These are phyloP conservation scores for Tagetes patula DNA, from an alignment of 129 eudicot genomes.

Conservation along the genomic window DNA sequence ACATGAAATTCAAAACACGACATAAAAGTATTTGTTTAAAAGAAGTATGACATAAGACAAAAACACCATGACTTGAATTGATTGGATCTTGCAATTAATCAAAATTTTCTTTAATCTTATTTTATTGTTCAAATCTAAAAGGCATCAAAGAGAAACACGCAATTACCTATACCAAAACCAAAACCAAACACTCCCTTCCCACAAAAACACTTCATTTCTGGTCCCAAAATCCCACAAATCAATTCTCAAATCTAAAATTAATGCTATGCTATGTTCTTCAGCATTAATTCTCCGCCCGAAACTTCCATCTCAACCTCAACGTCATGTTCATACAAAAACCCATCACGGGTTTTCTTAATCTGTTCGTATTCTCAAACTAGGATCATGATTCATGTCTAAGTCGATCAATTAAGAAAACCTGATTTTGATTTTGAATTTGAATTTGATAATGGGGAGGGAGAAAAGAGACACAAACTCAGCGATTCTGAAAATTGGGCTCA, in stretches of 20 bases:
- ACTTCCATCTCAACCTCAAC: background rate
- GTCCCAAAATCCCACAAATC: constrained; percentile 12
- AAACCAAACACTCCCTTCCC: constrained; percentile 17
- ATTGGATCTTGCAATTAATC: no score
- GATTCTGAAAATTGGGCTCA: constrained; percentile 66
- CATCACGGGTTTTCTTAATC: constrained; percentile 17
- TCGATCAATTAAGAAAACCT: background rate
- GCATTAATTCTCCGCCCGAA: constrained; percentile 3
- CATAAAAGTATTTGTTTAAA: background rate
- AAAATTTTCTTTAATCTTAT: constrained; percentile 13
- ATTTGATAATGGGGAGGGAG: constrained; percentile 44
- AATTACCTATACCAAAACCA: no score
- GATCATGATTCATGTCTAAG: constrained; percentile 24
- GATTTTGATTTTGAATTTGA: constrained; percentile 3
- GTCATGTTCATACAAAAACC: constrained; percentile 2
- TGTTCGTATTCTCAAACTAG: background rate
- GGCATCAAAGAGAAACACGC: constrained; percentile 30
- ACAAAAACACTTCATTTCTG: background rate
- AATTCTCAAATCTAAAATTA: constrained; percentile 9
- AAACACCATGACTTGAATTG: constrained; percentile 14
- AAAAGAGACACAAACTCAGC: constrained; percentile 44
- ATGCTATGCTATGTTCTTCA: constrained; percentile 1
- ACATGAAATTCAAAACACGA: background rate
- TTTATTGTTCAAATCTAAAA: constrained; percentile 22
- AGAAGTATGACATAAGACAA: constrained; percentile 25